Percentiles rank a stretch among this genome's conserved stretches.
phyloP scores from a whole-genome alignment of 306 rosid species.

The Neltuma alba region DNA sequence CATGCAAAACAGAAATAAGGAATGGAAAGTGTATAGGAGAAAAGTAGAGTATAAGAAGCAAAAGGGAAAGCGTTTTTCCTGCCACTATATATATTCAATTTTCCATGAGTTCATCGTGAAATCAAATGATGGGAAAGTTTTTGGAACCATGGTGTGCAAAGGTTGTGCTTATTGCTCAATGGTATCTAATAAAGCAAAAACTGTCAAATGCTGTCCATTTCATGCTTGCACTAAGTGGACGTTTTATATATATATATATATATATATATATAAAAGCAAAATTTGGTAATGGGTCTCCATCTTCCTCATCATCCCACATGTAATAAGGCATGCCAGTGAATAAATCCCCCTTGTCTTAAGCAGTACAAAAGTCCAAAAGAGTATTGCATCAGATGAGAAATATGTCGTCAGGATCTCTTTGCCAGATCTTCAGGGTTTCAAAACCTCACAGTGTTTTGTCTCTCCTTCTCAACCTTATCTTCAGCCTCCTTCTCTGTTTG shows the following conservation, averaged over 20 bases:
- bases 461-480: constrained; percentile 32
- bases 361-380: constrained; percentile 54
- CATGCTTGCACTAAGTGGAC: constrained; percentile 41
- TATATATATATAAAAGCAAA: not conserved
- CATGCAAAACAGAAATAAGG: not conserved
- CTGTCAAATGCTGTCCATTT: constrained; percentile 44
- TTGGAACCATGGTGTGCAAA: constrained; percentile 32
- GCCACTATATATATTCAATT: constrained; percentile 3
- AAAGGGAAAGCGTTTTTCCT: constrained; percentile 21
- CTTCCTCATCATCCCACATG: constrained; percentile 50
- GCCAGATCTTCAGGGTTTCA: constrained; percentile 2
- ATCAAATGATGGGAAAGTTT: constrained; percentile 33
- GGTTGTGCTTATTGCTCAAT: constrained; percentile 32
- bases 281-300: constrained; percentile 39
- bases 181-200: constrained; percentile 26
- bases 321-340: constrained; percentile 44
- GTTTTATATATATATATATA: not conserved
- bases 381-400: constrained; percentile 38
- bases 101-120: not conserved
- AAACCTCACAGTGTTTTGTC: constrained; percentile 32
- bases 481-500: constrained; percentile 8
- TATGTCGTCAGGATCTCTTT: constrained; percentile 4
- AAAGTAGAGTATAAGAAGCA: constrained; percentile 21
- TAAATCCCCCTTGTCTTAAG: constrained; percentile 54
- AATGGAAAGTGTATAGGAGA: not conserved